These are phyloP conservation scores for Microbotryum intermedium DNA, from an alignment of 1,284 basidiomycete genomes.

Conservation along the genomic window DNA sequence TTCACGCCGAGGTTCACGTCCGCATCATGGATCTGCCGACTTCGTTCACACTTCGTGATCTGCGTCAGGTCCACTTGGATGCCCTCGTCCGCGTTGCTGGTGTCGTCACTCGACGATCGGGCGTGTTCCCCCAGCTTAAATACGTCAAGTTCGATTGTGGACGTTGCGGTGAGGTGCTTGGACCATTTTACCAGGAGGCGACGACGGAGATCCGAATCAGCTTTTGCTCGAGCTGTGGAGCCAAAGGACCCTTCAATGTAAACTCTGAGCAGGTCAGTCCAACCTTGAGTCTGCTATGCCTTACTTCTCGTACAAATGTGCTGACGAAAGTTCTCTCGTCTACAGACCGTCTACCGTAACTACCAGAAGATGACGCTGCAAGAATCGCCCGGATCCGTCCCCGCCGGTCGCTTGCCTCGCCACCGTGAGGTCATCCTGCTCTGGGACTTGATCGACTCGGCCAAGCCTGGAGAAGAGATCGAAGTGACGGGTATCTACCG, in stretches of 20 bases:
- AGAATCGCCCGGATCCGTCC: slow-evolving; percentile 96
- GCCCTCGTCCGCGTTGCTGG: slow-evolving; percentile 90
- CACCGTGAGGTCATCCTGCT: slow-evolving; percentile 94
- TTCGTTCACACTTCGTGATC: slow-evolving; percentile 78
- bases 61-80: slow-evolving; percentile 86
- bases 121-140: slow-evolving; percentile 97
- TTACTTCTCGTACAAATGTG: neutral
- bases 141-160: slow-evolving; percentile 98
- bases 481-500: slow-evolving; percentile 96
- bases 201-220: slow-evolving; percentile 88
- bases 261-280: slow-evolving; percentile 80
- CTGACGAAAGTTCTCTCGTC: neutral
- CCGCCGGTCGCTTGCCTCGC: slow-evolving; percentile 87
- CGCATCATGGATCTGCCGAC: slow-evolving; percentile 90
- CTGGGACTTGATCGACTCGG: slow-evolving; percentile 96
- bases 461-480: slow-evolving; percentile 96
- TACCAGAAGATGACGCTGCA: slow-evolving; percentile 99
- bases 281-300: neutral
- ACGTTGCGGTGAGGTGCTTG: slow-evolving; percentile 83
- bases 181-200: slow-evolving; percentile 96
- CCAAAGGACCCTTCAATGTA: slow-evolving; percentile 88
- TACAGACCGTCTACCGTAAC: slow-evolving; percentile 92
- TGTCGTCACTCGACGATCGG: slow-evolving; percentile 92
- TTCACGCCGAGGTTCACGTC: slow-evolving; percentile 96
- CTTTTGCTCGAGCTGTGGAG: slow-evolving; percentile 87